Base-by-base conservation (phyloP, 2,329 filamentous ascomycete species). In the Xylariaceae sp. region DNA sequence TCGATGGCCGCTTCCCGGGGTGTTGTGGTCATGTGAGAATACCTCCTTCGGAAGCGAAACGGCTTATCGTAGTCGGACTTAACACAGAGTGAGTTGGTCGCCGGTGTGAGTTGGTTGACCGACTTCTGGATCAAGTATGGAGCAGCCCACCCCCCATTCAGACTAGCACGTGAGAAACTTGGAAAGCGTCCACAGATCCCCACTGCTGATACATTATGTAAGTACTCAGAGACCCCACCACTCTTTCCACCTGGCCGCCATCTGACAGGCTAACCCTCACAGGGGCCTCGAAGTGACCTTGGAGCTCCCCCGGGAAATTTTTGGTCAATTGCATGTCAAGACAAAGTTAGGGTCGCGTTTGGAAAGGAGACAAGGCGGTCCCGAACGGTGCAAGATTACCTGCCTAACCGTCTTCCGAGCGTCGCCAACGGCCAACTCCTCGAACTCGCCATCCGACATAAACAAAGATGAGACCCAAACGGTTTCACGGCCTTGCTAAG, bases 401-500 rank as follows among this genome's bases (percentile, higher is more conserved):
- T n/a, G 21, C 21, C 6, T 7, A 11, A 24, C 21, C 21, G 11
- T 7, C 21, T 24, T 24, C 6, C 21, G 21, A n/a, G n/a, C n/a
- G n/a, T n/a, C n/a, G n/a, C n/a, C n/a, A n/a, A n/a, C n/a, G n/a
- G n/a, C n/a, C n/a, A n/a, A n/a, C 32, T 46, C 39, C 44, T 43
- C 45, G 42, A 39, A 36, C 31, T 24, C 28, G 9, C 42, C 31
- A 42, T 41, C 32, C 44, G 38, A 47, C 38, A 38, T 12, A 41
- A 46, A 40, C 47, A 63, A 68, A 62, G 38, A 71, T 74, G 69
- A 70, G 72, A 62, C 68, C 78, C 54, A 71, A 68, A 57, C 76
- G 77, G 59, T 84, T 80, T 54, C 81, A 85, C 65, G 76, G 73
- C 57, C 70, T 88, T 43, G 79, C 73, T 60, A 71, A 74, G 58